phyloP scores from a whole-genome alignment of 1,284 basidiomycete species.

The Inonotus obliquus region DNA sequence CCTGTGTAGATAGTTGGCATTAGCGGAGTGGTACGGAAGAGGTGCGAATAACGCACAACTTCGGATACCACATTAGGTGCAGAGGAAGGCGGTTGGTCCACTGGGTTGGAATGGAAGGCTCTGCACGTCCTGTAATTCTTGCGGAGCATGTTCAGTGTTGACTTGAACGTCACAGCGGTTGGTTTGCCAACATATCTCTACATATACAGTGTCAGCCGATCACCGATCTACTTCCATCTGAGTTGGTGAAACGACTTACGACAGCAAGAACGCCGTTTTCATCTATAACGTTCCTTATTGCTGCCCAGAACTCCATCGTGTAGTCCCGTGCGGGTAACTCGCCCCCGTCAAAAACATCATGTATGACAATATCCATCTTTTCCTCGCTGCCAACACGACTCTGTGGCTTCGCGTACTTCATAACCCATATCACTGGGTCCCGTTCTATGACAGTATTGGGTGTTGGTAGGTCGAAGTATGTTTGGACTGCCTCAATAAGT shows the following conservation, averaged over 20 bases:
- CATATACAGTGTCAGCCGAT: neutral
- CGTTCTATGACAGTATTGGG: neutral
- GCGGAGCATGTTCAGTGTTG: slow-evolving; percentile 11
- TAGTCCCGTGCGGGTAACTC: slow-evolving; percentile 1
- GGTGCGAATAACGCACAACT: neutral
- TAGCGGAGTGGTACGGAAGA: neutral
- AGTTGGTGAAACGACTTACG: neutral
- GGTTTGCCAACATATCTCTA: slow-evolving; percentile 12
- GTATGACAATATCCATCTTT: slow-evolving; percentile 11
- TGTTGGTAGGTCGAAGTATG: slow-evolving; percentile 1
- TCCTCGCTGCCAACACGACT: neutral
- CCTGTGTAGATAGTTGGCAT: neutral
- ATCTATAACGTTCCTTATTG: neutral
- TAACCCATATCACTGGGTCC: slow-evolving; percentile 4
- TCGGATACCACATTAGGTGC: neutral
- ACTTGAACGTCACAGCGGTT: slow-evolving; percentile 9
- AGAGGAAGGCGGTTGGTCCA: neutral
- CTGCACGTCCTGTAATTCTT: slow-evolving; percentile 9
- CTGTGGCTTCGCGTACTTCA: neutral
- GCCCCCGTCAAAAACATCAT: slow-evolving; percentile 8
- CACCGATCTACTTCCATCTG: neutral
- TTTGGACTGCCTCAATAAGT: neutral
- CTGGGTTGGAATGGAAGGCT: slow-evolving; percentile 5
- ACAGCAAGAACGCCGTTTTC: slow-evolving; percentile 6
- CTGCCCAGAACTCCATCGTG: slow-evolving; percentile 13